phyloP scores from a whole-genome alignment of 2,329 filamentous ascomycete genomes.

The Stachybotrys chlorohalonatus region DNA sequence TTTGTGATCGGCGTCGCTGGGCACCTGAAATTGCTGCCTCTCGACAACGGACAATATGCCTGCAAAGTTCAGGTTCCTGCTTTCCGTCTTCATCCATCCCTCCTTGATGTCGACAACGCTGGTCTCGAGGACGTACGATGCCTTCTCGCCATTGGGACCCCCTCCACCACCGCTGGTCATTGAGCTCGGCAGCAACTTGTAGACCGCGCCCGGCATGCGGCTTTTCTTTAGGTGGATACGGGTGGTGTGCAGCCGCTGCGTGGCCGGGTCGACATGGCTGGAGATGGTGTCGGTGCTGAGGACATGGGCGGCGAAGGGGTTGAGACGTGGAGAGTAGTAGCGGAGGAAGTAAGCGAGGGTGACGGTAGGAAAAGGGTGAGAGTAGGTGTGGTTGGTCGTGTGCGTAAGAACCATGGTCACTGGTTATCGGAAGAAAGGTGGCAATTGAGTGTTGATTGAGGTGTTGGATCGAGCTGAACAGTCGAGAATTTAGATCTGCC shows the following conservation, averaged over 20 bases:
- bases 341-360: constrained; percentile 84
- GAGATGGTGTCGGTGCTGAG: constrained; percentile 76
- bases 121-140: constrained; percentile 72
- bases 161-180: constrained; percentile 55
- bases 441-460: neutral
- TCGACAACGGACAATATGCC: constrained; percentile 73
- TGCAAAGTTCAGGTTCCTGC: constrained; percentile 72
- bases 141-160: constrained; percentile 46
- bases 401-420: constrained; percentile 53
- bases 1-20: constrained; percentile 16
- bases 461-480: neutral
- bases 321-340: constrained; percentile 62
- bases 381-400: constrained; percentile 62
- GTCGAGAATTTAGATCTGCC: neutral
- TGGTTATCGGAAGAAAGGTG: constrained; percentile 5
- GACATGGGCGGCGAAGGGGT: constrained; percentile 75
- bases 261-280: constrained; percentile 61
- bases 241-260: constrained; percentile 67
- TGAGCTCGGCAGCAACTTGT: constrained; percentile 65
- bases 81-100: constrained; percentile 77
- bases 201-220: constrained; percentile 63
- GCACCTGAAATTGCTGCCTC: constrained; percentile 56
- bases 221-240: constrained; percentile 77
- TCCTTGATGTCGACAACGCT: constrained; percentile 71
- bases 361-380: constrained; percentile 75